Evolutionary conservation across 2,329 filamentous ascomycete species (phyloP).

Genomic region (Tolypocladium tropicale): DNA sequence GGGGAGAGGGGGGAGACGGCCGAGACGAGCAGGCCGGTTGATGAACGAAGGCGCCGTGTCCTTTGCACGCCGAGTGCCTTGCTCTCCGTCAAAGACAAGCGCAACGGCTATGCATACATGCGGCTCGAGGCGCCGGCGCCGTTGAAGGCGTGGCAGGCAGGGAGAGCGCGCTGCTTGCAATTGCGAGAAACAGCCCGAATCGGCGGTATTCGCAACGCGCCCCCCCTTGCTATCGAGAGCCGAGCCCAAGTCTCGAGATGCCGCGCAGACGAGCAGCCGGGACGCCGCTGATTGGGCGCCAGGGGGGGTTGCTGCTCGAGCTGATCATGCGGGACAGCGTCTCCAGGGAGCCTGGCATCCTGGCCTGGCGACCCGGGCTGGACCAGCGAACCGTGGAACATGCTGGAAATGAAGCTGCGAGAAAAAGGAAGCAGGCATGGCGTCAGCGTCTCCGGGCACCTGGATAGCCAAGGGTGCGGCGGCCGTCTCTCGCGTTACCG

Average conservation of each 20-base stretch:
- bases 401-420: background rate
- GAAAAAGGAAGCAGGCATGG: background rate
- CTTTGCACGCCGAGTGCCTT: too few species aligned
- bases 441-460: background rate
- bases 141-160: background rate
- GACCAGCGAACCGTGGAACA: background rate
- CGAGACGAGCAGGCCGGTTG: too few species aligned
- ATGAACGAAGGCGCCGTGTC: too few species aligned
- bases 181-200: too few species aligned
- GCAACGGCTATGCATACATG: too few species aligned
- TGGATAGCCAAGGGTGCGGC: background rate
- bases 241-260: conserved; percentile 15
- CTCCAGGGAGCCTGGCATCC: too few species aligned
- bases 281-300: conserved; percentile 16
- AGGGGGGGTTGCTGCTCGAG: too few species aligned
- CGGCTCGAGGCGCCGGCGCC: too few species aligned
- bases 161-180: too few species aligned
- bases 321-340: background rate
- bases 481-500: background rate
- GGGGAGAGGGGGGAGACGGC: background rate
- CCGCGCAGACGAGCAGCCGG: conserved; percentile 11
- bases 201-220: too few species aligned
- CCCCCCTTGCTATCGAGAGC: conserved; percentile 5
- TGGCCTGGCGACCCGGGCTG: too few species aligned
- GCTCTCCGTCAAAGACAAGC: background rate